Base-by-base conservation (phyloP, 1,139 yeast genomes). In the Sugiyamaella pinicola region DNA sequence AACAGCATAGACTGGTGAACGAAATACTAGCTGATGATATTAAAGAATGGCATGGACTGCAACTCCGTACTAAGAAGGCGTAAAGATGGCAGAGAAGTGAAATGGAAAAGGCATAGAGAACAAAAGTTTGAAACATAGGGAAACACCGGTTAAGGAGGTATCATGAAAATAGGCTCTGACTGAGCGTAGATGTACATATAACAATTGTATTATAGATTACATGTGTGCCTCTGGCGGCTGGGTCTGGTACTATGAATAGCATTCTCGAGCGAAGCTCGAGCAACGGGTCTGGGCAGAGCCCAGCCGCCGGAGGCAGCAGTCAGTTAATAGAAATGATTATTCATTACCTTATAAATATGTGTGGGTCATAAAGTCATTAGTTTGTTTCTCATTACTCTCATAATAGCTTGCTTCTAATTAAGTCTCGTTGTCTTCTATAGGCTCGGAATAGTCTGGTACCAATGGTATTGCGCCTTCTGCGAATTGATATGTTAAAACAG, bases 21-120 rank as follows among this genome's bases (percentile, higher is more conserved):
- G 82, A 82, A 53, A 76, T 84, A 2, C 75, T 93, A 61, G 84
- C 85, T 61, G 96, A 88, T 46, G 99, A 93, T 64, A 90, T 93
- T 51, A 75, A 84, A 34, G 78, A 86, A 66, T 93, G 99, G 99
- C 99, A 93, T 69, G 99, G 99, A 0, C 73, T 93, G 52, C 97
- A 91, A 69, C 77, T 93, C 57, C 80, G 80, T 58, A 91, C 98
- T 0, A 65, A 78, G 26, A 35, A 46, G 43, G 43, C 49, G 15
- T 26, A 26, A 7, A 26, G n/a, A n/a, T n/a, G n/a, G n/a, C n/a
- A n/a, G n/a, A n/a, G n/a, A n/a, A n/a, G n/a, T n/a, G n/a, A n/a
- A n/a, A n/a, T n/a, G n/a, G n/a, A n/a, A n/a, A n/a, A n/a, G n/a
- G n/a, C n/a, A n/a, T n/a, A n/a, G n/a, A n/a, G n/a, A n/a, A n/a